These are phyloP conservation scores for Suhomyces bokatorum DNA, from an alignment of 1,139 yeast genomes.

Conservation along the genomic window DNA sequence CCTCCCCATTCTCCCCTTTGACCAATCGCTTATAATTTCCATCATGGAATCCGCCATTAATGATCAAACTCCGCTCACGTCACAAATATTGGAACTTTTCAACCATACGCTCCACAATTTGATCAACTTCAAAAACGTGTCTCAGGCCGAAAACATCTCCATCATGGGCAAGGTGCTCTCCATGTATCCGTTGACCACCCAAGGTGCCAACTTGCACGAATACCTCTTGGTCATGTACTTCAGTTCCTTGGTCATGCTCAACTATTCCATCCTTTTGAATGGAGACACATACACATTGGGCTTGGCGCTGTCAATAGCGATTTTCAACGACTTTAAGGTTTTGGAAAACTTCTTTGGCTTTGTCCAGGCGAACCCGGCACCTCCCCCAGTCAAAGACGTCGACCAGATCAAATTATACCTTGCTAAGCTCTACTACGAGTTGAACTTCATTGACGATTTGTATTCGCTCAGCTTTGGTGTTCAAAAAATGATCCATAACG, in stretches of 20 bases:
- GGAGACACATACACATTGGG: slow-evolving; percentile 61
- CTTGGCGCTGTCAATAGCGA: slow-evolving; percentile 51
- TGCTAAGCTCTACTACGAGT: slow-evolving; percentile 50
- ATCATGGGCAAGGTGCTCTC: slow-evolving; percentile 44
- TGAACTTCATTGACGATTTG: slow-evolving; percentile 54
- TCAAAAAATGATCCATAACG: slow-evolving; percentile 36
- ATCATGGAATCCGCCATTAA: slow-evolving; percentile 14
- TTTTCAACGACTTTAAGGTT: slow-evolving; percentile 60
- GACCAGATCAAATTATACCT: slow-evolving; percentile 45
- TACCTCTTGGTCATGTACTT: slow-evolving; percentile 40
- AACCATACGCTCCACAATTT: slow-evolving; percentile 51
- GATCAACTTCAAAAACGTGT: slow-evolving; percentile 35
- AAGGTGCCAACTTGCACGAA: slow-evolving; percentile 27
- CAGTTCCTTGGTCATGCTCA: slow-evolving; percentile 50
- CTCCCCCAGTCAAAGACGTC: slow-evolving; percentile 20
- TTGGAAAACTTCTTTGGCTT: slow-evolving; percentile 37
- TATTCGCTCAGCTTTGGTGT: slow-evolving; percentile 60
- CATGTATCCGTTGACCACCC: slow-evolving; percentile 43
- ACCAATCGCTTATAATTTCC: slow-evolving; percentile 35
- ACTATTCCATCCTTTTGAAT: slow-evolving; percentile 56
- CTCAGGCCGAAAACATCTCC: slow-evolving; percentile 32
- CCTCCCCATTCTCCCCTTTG: slow-evolving; percentile 60
- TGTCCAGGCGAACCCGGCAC: slow-evolving; percentile 11
- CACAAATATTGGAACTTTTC: slow-evolving; percentile 49
- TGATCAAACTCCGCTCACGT: slow-evolving; percentile 5